Percentiles rank a stretch among this genome's conserved stretches.
These are phyloP conservation scores for Populus tomentosa DNA, from an alignment of 441 rosid genomes.

Conservation along the genomic window DNA sequence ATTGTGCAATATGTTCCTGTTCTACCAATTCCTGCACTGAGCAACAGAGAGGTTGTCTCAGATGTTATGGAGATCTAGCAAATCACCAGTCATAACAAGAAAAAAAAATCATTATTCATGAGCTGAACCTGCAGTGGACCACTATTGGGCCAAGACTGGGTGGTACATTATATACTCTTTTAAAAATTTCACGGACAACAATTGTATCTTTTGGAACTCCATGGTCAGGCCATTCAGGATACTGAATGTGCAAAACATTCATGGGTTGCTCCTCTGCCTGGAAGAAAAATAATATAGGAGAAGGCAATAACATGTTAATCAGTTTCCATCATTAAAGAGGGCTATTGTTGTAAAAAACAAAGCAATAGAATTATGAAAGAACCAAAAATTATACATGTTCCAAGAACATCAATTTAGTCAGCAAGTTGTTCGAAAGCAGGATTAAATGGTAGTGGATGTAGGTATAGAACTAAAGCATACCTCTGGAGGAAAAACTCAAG, in stretches of 20 bases:
- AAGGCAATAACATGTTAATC: not conserved
- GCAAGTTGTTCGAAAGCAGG: not conserved
- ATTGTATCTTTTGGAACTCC: slow-evolving; percentile 80
- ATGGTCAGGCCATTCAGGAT: slow-evolving; percentile 96
- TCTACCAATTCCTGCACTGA: slow-evolving; percentile 98
- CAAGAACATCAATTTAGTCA: not conserved
- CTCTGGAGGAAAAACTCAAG: not conserved
- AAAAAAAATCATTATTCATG: slow-evolving; percentile 9
- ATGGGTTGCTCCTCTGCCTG: slow-evolving; percentile 59
- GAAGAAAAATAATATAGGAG: slow-evolving; percentile 11
- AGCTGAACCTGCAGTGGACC: slow-evolving; percentile 90
- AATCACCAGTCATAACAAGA: not conserved
- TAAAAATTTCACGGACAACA: slow-evolving; percentile 82
- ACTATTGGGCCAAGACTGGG: slow-evolving; percentile 73
- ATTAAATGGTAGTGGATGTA: not conserved
- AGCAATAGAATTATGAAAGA: not conserved
- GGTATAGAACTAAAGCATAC: not conserved
- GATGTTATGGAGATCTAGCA: slow-evolving; percentile 9
- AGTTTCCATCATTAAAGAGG: not conserved
- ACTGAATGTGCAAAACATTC: slow-evolving; percentile 76
- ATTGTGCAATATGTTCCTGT: slow-evolving; percentile 88
- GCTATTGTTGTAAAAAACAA: not conserved
- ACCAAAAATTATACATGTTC: not conserved
- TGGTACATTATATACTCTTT: slow-evolving; percentile 47
- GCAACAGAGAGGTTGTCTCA: slow-evolving; percentile 24